Conservation (phyloP, 192 early-diverging fungal genomes). For the Podila clonocystis region DNA sequence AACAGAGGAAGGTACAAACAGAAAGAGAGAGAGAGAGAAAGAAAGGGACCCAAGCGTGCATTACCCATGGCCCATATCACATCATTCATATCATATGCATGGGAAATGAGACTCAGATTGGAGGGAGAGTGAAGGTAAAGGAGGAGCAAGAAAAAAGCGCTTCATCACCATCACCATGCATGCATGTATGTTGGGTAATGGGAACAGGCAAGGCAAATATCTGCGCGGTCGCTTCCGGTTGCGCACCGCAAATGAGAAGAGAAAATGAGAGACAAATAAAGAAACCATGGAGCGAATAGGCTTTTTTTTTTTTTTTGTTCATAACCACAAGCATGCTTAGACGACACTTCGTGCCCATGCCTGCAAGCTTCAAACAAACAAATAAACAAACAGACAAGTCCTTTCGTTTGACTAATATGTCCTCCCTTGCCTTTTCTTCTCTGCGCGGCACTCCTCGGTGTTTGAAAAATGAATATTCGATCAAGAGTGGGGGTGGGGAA, state of each 20-base stretch:
- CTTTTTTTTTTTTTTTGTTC: not conserved
- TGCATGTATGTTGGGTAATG: not conserved
- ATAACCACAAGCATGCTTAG: not conserved
- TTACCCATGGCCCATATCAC: not conserved
- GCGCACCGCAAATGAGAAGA: not conserved
- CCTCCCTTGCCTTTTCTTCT: too few species aligned
- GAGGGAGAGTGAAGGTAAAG: not conserved
- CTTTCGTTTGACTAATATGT: too few species aligned
- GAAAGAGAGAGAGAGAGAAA: not conserved
- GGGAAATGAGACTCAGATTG: not conserved
- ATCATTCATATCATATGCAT: not conserved
- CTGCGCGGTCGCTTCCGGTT: too few species aligned
- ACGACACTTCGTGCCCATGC: too few species aligned
- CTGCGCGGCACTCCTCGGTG: not conserved
- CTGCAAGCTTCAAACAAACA: not conserved
- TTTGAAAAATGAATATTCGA: not conserved
- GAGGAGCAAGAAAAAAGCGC: too few species aligned
- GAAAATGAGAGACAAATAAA: not conserved
- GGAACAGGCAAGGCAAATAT: not conserved
- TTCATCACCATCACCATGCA: not conserved
- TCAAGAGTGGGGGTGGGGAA: not conserved
- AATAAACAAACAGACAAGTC: not conserved
- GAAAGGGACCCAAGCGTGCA: conserved; percentile 13
- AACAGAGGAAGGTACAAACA: not conserved
- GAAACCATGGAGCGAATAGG: conserved; percentile 3